Conservation (phyloP, 257 asterid genomes). For the Nyctanthes arbortristis region DNA sequence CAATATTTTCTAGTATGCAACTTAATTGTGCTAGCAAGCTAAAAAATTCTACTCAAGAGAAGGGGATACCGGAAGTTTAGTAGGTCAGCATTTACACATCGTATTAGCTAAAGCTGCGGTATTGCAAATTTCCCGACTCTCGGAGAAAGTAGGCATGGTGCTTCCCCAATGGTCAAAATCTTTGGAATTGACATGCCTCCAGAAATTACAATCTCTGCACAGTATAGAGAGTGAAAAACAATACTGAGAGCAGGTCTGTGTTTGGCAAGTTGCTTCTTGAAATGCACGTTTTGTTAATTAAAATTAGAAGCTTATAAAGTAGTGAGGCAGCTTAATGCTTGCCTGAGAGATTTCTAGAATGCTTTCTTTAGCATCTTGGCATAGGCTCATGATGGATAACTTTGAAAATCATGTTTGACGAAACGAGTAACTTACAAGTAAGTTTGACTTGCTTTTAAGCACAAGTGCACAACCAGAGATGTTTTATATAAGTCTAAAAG, state of each 20-base stretch:
- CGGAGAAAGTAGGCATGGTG: conserved; percentile 50
- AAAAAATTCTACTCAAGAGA: neutral
- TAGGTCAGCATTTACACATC: neutral
- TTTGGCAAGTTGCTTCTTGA: neutral
- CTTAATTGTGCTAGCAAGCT: neutral
- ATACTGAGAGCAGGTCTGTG: neutral
- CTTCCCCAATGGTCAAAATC: conserved; percentile 51
- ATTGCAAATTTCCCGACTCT: conserved; percentile 58
- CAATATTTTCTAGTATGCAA: conserved; percentile 12
- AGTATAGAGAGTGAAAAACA: neutral
- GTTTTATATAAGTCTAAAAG: neutral
- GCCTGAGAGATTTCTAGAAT: too few species aligned
- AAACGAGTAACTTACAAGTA: neutral
- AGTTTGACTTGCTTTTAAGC: neutral
- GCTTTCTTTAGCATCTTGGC: too few species aligned
- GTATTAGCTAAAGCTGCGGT: conserved; percentile 40
- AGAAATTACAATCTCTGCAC: conserved; percentile 76
- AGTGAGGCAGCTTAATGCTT: too few species aligned
- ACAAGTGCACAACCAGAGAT: neutral
- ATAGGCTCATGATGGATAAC: too few species aligned
- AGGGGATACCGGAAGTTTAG: neutral
- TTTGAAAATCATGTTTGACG: neutral
- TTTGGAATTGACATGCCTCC: conserved; percentile 84
- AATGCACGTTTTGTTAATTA: neutral
- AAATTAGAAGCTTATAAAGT: too few species aligned